Conservation (phyloP, 768 basidiomycete species). For the Tylopilus intermedius region DNA sequence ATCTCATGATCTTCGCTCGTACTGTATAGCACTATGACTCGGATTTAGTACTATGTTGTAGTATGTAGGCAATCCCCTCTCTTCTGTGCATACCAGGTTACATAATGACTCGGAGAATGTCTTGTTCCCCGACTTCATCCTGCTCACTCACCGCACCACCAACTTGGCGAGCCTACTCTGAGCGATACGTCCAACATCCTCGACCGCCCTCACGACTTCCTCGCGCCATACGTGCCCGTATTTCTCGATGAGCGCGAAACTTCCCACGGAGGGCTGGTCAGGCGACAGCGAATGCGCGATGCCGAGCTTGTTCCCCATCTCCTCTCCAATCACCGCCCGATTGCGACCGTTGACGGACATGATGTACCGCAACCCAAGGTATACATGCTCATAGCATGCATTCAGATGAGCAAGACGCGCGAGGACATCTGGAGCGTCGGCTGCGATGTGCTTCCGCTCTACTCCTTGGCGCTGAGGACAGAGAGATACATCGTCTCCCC, state of each 20-base stretch:
- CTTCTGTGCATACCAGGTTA: too few species aligned
- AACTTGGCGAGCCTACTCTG: slow-evolving; percentile 52
- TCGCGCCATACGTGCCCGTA: slow-evolving; percentile 49
- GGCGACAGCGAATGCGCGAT: slow-evolving; percentile 47
- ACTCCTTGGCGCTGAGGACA: slow-evolving; percentile 73
- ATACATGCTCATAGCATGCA: slow-evolving; percentile 65
- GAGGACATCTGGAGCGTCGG: slow-evolving; percentile 70
- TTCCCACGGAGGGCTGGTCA: slow-evolving; percentile 30
- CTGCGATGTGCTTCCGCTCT: slow-evolving; percentile 44
- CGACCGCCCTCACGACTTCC: slow-evolving; percentile 70
- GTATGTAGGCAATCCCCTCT: too few species aligned
- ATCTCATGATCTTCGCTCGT: too few species aligned
- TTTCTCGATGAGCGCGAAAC: slow-evolving; percentile 35
- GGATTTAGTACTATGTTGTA: too few species aligned
- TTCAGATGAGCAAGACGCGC: slow-evolving; percentile 72
- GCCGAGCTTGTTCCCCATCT: slow-evolving; percentile 69
- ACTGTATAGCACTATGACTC: too few species aligned
- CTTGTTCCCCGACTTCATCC: neutral
- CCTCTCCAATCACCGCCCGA: slow-evolving; percentile 63
- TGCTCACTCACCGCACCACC: slow-evolving; percentile 2
- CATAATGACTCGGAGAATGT: neutral
- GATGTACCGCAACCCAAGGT: slow-evolving; percentile 78
- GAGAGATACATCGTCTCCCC: slow-evolving; percentile 78
- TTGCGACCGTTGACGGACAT: slow-evolving; percentile 88
- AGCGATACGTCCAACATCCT: slow-evolving; percentile 73